A percentile compares a stretch with the other conserved stretches of the same genome.
Conservation (phyloP, 495 filamentous ascomycete genomes). For the Aspergillus affinis region DNA sequence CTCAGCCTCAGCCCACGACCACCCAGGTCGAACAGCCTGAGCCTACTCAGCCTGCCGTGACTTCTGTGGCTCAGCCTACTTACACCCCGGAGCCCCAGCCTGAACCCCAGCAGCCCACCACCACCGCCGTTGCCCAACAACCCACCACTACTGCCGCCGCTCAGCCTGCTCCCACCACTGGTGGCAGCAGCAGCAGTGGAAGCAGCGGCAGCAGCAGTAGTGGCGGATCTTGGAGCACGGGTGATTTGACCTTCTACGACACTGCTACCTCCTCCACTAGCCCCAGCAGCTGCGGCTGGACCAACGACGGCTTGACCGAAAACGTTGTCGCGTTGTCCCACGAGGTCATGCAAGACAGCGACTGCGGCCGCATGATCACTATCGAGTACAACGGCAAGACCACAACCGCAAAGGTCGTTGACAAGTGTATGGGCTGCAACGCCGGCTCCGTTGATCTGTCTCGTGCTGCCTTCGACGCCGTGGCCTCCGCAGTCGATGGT, state of each 20-base stretch:
- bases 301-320: slow-evolving; percentile 42
- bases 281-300: slow-evolving; percentile 47
- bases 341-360: slow-evolving; percentile 57
- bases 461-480: slow-evolving; percentile 37
- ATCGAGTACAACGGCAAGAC: slow-evolving; percentile 59
- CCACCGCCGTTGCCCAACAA: slow-evolving; percentile 15
- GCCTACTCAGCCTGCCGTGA: not conserved
- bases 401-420: slow-evolving; percentile 56
- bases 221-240: slow-evolving; percentile 33
- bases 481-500: slow-evolving; percentile 32
- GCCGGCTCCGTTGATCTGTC: slow-evolving; percentile 47
- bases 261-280: slow-evolving; percentile 33
- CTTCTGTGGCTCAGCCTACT: not conserved
- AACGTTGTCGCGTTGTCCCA: slow-evolving; percentile 47
- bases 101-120: slow-evolving; percentile 4
- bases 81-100: not conserved
- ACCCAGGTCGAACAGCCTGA: not conserved
- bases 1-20: not conserved
- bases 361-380: slow-evolving; percentile 66
- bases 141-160: slow-evolving; percentile 10
- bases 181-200: slow-evolving; percentile 15
- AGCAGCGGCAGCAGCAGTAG: slow-evolving; percentile 22
- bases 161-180: slow-evolving; percentile 6
- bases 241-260: slow-evolving; percentile 50
- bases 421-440: slow-evolving; percentile 75